Conservation (phyloP, 805 yeast genomes). For the Alloascoidea africana region DNA sequence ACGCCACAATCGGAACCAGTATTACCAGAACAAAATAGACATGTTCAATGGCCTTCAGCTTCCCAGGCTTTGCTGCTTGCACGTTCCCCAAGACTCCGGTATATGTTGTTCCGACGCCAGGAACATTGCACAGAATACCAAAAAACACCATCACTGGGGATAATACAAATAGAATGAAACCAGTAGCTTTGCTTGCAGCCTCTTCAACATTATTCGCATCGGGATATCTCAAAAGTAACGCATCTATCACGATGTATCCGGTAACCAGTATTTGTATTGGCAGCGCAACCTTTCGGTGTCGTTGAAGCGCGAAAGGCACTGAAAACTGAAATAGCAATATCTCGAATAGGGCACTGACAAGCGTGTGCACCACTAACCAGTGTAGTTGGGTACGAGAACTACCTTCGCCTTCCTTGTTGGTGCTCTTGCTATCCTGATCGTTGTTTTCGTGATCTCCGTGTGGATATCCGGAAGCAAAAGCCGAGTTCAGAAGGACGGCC, state of each 20-base stretch:
- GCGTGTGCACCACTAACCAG: no score
- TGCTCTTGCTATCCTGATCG: no score
- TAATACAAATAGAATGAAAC: slow-evolving; percentile 2
- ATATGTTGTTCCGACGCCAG: slow-evolving; percentile 2
- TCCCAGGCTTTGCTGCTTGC: background rate
- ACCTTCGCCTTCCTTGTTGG: no score
- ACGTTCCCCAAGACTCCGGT: background rate
- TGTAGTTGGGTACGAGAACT: no score
- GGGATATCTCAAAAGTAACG: slow-evolving; percentile 1
- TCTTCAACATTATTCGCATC: slow-evolving; percentile 2
- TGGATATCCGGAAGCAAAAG: no score
- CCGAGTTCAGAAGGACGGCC: no score
- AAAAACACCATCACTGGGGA: background rate
- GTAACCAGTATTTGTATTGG: slow-evolving; percentile 1
- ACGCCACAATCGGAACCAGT: background rate
- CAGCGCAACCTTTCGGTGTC: slow-evolving; percentile 1
- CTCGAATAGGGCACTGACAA: no score
- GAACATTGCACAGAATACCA: slow-evolving; percentile 2
- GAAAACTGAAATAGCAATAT: background rate
- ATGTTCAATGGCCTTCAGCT: slow-evolving; percentile 1
- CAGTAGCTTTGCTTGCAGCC: background rate
- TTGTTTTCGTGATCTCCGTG: no score
- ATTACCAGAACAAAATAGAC: slow-evolving; percentile 1
- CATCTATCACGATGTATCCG: background rate
- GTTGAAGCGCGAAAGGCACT: background rate